Conservation (phyloP, 305 asterid genomes). For the Solanum chacoense region DNA sequence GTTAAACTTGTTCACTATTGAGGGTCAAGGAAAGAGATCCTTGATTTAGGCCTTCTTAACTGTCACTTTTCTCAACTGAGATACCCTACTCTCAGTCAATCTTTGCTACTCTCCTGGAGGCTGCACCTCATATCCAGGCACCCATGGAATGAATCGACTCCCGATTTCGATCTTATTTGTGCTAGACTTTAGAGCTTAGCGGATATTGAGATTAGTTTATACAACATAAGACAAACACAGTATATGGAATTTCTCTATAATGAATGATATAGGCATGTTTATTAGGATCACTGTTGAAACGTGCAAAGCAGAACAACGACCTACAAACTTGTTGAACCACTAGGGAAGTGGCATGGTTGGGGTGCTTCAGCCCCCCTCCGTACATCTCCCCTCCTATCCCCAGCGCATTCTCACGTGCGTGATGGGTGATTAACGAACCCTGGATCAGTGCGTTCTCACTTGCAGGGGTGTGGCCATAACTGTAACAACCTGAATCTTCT, state of each 20-base stretch:
- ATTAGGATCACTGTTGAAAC: neutral
- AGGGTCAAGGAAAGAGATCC: neutral
- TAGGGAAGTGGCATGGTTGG: neutral
- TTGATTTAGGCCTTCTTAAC: neutral
- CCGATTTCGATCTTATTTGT: too few relatives aligned
- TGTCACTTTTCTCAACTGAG: neutral
- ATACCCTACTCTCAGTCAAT: neutral
- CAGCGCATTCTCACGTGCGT: neutral
- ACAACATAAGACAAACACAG: neutral
- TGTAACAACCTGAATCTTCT: neutral
- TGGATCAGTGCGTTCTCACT: too few relatives aligned
- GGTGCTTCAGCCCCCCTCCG: neutral
- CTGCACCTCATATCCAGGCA: neutral
- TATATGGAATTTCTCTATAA: neutral
- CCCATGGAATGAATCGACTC: neutral
- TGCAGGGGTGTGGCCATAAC: constrained; percentile 59
- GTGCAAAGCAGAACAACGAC: neutral
- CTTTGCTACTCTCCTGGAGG: neutral
- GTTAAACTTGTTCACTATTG: neutral
- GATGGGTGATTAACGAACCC: neutral
- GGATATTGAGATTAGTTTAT: neutral
- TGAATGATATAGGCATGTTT: neutral
- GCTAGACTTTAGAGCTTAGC: neutral
- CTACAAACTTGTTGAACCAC: neutral
- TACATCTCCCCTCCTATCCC: neutral